phyloP scores from a whole-genome alignment of 345 rosid species.

The Eucalyptus tenuipes region DNA sequence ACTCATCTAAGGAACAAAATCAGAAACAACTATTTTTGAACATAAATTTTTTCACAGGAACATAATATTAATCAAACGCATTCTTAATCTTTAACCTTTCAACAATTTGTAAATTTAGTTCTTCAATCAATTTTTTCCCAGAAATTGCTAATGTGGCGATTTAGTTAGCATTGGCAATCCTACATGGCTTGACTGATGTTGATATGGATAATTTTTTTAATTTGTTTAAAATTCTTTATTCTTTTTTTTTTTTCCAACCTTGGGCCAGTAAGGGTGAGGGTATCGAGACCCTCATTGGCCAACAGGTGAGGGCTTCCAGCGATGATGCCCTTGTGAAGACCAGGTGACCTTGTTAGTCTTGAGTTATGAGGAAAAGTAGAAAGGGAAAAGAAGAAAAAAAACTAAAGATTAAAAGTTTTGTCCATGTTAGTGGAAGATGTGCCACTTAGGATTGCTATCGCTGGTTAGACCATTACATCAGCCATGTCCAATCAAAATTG shows the following conservation, averaged over 20 bases:
- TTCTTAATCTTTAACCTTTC: too few relatives aligned
- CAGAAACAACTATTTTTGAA: too few relatives aligned
- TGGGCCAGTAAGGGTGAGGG: fast-evolving
- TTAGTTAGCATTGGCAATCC: neutral
- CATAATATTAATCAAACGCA: too few relatives aligned
- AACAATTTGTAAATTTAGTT: too few relatives aligned
- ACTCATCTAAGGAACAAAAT: too few relatives aligned
- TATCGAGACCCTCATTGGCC: fast-evolving
- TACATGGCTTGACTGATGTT: fast-evolving
- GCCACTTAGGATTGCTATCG: fast-evolving
- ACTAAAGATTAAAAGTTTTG: too few relatives aligned
- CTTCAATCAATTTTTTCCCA: fast-evolving
- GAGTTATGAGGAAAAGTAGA: neutral
- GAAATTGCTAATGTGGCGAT: too few relatives aligned
- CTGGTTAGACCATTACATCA: fast-evolving
- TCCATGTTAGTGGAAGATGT: too few relatives aligned
- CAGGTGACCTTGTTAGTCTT: neutral
- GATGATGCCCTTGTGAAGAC: neutral
- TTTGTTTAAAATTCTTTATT: too few relatives aligned
- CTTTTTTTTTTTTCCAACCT: neutral
- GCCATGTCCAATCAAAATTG: too few relatives aligned
- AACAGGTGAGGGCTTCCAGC: too few relatives aligned
- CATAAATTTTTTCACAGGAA: too few relatives aligned
- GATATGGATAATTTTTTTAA: fast-evolving
- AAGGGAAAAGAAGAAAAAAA: neutral